Evolutionary conservation across 495 filamentous ascomycete species (phyloP).

Genomic region (Podospora sp.): DNA sequence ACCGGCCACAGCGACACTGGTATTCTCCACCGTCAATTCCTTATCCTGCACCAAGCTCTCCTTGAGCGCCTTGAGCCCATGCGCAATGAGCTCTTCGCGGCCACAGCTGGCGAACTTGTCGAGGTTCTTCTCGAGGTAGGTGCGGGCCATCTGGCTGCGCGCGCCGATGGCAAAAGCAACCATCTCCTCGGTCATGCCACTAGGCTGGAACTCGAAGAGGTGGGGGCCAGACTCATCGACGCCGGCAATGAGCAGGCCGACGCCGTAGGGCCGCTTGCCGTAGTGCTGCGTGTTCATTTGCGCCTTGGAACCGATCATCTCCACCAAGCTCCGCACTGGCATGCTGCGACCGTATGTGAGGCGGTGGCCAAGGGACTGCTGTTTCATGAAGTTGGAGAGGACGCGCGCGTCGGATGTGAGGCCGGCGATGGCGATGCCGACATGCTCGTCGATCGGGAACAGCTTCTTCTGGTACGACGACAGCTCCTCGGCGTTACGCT

Average conservation of each 20-base stretch:
- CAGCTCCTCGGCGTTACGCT: conserved; percentile 99
- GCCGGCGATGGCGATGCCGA: conserved; percentile 93
- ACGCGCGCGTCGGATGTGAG: conserved; percentile 98
- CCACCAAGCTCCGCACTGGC: conserved; percentile 81
- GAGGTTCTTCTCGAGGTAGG: conserved; percentile 90
- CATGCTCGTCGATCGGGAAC: conserved; percentile 93
- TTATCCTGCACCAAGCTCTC: conserved; percentile 96
- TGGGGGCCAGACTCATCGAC: conserved; percentile 92
- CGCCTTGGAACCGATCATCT: conserved; percentile 90
- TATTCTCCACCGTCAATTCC: conserved; percentile 95
- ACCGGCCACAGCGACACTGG: conserved; percentile 84
- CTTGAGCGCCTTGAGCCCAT: conserved; percentile 89
- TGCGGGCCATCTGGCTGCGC: conserved; percentile 93
- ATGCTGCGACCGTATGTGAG: conserved; percentile 95
- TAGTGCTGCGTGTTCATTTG: conserved; percentile 98
- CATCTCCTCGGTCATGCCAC: conserved; percentile 96
- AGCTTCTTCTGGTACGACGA: conserved; percentile 99
- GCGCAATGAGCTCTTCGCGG: conserved; percentile 83
- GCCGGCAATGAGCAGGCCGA: conserved; percentile 89
- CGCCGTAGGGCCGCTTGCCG: conserved; percentile 94
- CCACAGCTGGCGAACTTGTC: conserved; percentile 72
- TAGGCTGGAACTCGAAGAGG: conserved; percentile 97
- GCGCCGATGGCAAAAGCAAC: conserved; percentile 92
- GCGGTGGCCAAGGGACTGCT: conserved; percentile 91
- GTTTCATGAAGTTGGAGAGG: conserved; percentile 99